Evolutionary conservation across 1,284 basidiomycete species (phyloP).

Genomic region (Rhizopogon parksii): DNA sequence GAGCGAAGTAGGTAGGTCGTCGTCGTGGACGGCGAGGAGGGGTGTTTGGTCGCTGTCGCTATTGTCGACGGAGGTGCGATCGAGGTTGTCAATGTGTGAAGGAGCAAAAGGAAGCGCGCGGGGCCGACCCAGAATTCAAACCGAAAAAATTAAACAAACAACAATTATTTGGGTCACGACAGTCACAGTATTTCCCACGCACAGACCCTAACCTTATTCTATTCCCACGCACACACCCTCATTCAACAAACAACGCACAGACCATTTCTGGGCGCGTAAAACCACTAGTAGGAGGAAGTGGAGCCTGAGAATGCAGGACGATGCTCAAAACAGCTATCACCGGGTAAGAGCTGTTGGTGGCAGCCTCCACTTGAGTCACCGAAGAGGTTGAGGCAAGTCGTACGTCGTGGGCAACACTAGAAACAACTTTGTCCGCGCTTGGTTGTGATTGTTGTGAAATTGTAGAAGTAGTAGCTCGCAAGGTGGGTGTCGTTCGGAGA

Average conservation of each 20-base stretch:
- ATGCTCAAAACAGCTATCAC: neutral
- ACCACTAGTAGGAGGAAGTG: too few species aligned
- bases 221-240: constrained; percentile 25
- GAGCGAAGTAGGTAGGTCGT: constrained; percentile 16
- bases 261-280: neutral
- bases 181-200: constrained; percentile 33
- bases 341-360: too few species aligned
- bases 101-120: constrained; percentile 38
- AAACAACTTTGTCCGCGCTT: too few species aligned
- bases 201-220: constrained; percentile 34
- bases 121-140: constrained; percentile 37
- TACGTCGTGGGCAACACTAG: too few species aligned
- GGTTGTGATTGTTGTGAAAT: too few species aligned
- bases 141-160: constrained; percentile 34
- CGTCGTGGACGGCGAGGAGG: constrained; percentile 28
- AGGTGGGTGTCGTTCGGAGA: neutral
- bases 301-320: neutral
- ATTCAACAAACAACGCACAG: constrained; percentile 12
- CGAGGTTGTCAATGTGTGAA: constrained; percentile 36
- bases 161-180: constrained; percentile 34
- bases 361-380: too few species aligned
- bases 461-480: neutral
- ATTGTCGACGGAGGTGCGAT: constrained; percentile 28
- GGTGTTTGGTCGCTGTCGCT: constrained; percentile 25
- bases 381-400: neutral